These are phyloP conservation scores for Aphanomyces euteiches DNA, from an alignment of 352 stramenopile genomes.

Conservation along the genomic window DNA sequence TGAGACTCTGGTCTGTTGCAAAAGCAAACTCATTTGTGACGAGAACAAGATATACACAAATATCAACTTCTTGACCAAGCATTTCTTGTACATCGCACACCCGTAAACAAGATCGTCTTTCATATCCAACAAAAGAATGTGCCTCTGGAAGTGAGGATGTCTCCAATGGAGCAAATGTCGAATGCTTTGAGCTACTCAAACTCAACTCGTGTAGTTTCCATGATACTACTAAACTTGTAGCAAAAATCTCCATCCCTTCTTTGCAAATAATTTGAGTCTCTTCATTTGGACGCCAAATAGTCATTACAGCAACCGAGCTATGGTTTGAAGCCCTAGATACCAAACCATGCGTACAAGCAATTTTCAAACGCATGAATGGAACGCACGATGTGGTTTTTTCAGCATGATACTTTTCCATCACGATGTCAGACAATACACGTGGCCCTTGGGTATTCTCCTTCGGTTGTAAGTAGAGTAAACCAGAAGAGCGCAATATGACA, in stretches of 20 bases:
- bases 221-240: constrained; percentile 55
- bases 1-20: constrained; percentile 31
- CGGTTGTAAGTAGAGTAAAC: constrained; percentile 56
- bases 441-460: constrained; percentile 62
- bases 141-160: constrained; percentile 1
- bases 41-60: constrained; percentile 50
- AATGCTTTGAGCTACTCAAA: constrained; percentile 64
- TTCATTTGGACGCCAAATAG: constrained; percentile 58
- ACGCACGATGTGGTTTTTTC: constrained; percentile 39
- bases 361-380: constrained; percentile 65
- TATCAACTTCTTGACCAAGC: constrained; percentile 39
- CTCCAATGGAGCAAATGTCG: constrained; percentile 36
- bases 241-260: constrained; percentile 59
- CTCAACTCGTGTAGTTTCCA: constrained; percentile 60
- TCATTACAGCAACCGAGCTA: constrained; percentile 45
- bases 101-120: constrained; percentile 20
- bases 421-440: constrained; percentile 61
- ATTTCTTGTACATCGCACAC: constrained; percentile 15
- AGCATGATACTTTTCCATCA: constrained; percentile 13
- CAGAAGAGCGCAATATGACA: constrained; percentile 49
- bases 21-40: constrained; percentile 37
- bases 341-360: constrained; percentile 51
- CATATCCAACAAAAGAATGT: constrained; percentile 26
- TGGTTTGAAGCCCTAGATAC: constrained; percentile 9
- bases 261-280: constrained; percentile 47